Evolutionary conservation across 495 filamentous ascomycete genomes (phyloP).

Genomic region (Aspergillus conjunctus): DNA sequence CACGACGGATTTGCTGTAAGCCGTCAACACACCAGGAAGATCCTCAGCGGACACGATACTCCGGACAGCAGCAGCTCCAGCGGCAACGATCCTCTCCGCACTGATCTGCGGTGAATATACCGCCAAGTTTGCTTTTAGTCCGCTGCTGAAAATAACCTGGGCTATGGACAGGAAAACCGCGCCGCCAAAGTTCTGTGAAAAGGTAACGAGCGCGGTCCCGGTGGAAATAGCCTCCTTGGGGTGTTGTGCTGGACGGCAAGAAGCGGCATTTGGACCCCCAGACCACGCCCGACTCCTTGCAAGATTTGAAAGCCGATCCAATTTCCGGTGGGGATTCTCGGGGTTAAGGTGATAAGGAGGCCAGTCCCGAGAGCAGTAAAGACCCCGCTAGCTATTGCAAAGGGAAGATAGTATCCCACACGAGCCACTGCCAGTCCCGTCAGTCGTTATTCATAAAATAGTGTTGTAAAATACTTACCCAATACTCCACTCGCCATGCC

Average conservation of each 20-base stretch:
- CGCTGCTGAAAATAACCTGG: conserved; percentile 75
- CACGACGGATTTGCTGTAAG: conserved; percentile 71
- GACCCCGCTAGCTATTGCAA: conserved; percentile 61
- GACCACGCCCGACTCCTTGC: conserved; percentile 67
- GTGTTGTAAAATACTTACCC: conserved; percentile 43
- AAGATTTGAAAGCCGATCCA: conserved; percentile 83
- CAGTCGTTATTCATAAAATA: not conserved
- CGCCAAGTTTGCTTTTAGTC: conserved; percentile 58
- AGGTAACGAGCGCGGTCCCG: conserved; percentile 66
- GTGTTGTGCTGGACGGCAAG: conserved; percentile 72
- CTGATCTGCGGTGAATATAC: conserved; percentile 54
- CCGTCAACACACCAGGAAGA: conserved; percentile 60
- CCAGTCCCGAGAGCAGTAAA: conserved; percentile 67
- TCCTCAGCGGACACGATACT: conserved; percentile 41
- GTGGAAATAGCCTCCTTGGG: conserved; percentile 62
- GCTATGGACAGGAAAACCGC: conserved; percentile 73
- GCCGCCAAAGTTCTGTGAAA: conserved; percentile 69
- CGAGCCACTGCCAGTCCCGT: not conserved
- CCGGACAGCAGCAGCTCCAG: conserved; percentile 70
- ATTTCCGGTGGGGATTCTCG: conserved; percentile 28
- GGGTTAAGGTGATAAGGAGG: conserved; percentile 62
- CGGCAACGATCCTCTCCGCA: conserved; percentile 50
- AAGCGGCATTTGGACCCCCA: conserved; percentile 66
- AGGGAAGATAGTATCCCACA: conserved; percentile 74
- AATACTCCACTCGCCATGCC: conserved; percentile 17